Evolutionary conservation across 2,329 filamentous ascomycete genomes (phyloP).

Genomic region (Monilinia laxa): DNA sequence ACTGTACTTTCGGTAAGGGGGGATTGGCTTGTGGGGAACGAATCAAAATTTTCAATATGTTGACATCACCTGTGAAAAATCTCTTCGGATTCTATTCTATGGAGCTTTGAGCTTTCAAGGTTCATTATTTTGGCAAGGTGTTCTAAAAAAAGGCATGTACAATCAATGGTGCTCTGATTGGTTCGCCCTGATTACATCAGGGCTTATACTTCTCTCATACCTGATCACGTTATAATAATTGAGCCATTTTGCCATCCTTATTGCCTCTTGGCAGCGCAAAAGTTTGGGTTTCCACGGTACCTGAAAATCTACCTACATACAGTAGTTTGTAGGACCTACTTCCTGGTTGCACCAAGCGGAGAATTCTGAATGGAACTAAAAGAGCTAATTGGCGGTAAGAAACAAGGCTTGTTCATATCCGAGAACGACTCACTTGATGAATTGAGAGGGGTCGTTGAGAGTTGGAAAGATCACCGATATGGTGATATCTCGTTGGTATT

Average conservation of each 20-base stretch:
- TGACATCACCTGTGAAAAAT: conserved; percentile 8
- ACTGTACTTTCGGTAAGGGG: neutral
- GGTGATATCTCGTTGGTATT: neutral
- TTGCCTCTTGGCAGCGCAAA: conserved; percentile 2
- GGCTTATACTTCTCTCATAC: too few species aligned
- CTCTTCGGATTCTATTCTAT: conserved; percentile 3
- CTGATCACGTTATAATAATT: neutral
- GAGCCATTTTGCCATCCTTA: neutral
- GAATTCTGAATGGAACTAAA: neutral
- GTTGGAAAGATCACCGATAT: neutral
- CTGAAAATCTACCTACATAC: neutral
- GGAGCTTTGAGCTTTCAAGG: neutral
- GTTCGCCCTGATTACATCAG: neutral
- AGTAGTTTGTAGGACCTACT: too few species aligned
- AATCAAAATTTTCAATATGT: conserved; percentile 14
- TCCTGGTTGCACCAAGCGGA: neutral
- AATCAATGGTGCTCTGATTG: neutral
- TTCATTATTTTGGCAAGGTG: neutral
- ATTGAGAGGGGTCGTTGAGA: neutral
- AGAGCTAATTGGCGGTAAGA: neutral
- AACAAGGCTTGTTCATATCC: neutral
- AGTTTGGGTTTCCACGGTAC: conserved; percentile 10
- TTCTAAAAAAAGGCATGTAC: neutral
- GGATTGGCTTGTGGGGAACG: conserved; percentile 8
- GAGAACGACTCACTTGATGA: conserved; percentile 1